Percentiles rank a stretch among this genome's conserved stretches.
These are phyloP conservation scores for Colletotrichum sp. DNA, from an alignment of 2,329 filamentous ascomycete species.

Conservation along the genomic window DNA sequence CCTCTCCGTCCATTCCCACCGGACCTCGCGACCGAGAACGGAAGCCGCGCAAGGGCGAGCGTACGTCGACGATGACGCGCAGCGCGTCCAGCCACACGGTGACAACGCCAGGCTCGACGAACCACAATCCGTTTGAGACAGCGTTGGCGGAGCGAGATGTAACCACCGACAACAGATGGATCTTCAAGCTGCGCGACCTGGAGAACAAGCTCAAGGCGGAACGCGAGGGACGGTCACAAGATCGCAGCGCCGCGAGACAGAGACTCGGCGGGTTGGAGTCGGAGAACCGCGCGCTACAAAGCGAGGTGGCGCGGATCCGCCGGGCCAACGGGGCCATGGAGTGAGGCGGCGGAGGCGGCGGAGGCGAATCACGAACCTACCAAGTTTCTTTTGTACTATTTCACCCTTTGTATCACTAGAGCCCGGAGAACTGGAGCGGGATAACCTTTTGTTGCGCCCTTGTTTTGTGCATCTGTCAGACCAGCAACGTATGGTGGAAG, in stretches of 20 bases:
- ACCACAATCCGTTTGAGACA: conserved; percentile 18
- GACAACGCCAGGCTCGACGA: conserved; percentile 6
- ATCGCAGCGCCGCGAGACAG: conserved; percentile 83
- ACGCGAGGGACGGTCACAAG: conserved; percentile 82
- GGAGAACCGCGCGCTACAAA: conserved; percentile 74
- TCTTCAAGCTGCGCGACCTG: conserved; percentile 83
- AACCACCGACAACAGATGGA: conserved; percentile 73
- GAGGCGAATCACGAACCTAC: not conserved
- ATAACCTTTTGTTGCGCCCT: not conserved
- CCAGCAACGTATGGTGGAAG: not conserved
- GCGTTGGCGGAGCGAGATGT: conserved; percentile 36
- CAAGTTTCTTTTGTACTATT: not conserved
- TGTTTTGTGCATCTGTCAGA: not conserved
- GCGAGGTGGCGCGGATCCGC: conserved; percentile 56
- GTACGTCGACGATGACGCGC: conserved; percentile 33
- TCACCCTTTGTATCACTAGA: not conserved
- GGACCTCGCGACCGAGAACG: conserved; percentile 51
- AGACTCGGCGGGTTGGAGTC: conserved; percentile 77
- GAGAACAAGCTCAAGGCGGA: conserved; percentile 91
- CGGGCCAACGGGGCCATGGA: conserved; percentile 16
- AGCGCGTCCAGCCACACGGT: conserved; percentile 26
- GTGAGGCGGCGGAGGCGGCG: not conserved
- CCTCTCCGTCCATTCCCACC: conserved; percentile 58
- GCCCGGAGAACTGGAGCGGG: not conserved
- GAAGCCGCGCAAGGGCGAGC: conserved; percentile 22